Percentiles rank a stretch among this genome's conserved stretches.
phyloP scores from a whole-genome alignment of 2,329 filamentous ascomycete genomes.

The Phaeosphaeriaceae sp. region DNA sequence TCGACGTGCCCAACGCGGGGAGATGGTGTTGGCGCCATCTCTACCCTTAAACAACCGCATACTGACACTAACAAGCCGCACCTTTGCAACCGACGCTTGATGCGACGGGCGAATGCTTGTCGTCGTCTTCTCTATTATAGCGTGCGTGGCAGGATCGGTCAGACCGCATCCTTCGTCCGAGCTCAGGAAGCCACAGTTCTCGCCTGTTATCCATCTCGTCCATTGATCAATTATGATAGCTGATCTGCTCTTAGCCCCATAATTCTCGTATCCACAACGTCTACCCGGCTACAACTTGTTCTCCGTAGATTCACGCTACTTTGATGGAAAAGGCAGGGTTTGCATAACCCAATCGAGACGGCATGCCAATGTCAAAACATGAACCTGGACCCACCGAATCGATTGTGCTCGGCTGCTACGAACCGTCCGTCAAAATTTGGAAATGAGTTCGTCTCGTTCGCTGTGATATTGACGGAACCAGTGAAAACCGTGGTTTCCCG shows the following conservation, averaged over 20 bases:
- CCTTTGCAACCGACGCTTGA: not conserved
- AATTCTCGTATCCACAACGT: no score
- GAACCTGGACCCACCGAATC: no score
- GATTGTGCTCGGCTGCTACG: no score
- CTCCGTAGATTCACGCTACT: no score
- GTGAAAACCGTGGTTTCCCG: not conserved
- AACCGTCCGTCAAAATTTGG: not conserved
- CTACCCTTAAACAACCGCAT: not conserved
- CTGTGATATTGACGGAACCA: not conserved
- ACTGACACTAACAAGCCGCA: not conserved
- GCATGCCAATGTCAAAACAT: no score
- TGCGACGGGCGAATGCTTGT: not conserved
- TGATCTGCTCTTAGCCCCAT: no score
- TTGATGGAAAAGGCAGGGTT: no score
- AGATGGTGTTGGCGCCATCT: not conserved
- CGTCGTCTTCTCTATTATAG: not conserved
- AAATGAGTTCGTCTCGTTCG: not conserved
- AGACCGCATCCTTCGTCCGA: not conserved
- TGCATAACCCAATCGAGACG: no score
- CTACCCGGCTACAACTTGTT: no score
- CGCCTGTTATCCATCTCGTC: no score
- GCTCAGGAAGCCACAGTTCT: no score
- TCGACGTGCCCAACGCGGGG: conserved; percentile 3
- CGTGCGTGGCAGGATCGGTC: not conserved
- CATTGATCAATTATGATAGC: no score